phyloP scores from a whole-genome alignment of 2,329 filamentous ascomycete species.

The Exophiala sp. region DNA sequence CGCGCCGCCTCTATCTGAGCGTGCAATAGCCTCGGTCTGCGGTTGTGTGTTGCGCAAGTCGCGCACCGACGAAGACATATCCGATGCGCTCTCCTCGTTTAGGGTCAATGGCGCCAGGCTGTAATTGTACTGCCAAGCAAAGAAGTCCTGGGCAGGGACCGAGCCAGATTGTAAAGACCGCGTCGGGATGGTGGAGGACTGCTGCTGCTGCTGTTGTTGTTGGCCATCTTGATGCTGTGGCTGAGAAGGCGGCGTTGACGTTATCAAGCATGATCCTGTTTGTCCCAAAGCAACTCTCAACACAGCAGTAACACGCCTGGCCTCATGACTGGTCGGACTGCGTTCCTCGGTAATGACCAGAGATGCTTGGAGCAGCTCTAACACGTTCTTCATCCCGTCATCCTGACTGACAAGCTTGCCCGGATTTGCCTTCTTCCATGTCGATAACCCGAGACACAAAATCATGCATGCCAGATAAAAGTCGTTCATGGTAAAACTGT shows the following conservation, averaged over 20 bases:
- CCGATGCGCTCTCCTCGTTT: too few relatives aligned
- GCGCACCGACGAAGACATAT: too few relatives aligned
- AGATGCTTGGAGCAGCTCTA: constrained; percentile 16
- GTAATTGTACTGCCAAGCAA: too few relatives aligned
- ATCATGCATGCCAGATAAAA: constrained; percentile 58
- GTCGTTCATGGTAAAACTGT: constrained; percentile 54
- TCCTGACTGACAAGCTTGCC: constrained; percentile 19
- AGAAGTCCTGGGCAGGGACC: too few relatives aligned
- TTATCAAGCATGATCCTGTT: not conserved
- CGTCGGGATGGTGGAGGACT: not conserved
- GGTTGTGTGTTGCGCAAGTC: too few relatives aligned
- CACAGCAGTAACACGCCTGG: constrained; percentile 24
- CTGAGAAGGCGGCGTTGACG: not conserved
- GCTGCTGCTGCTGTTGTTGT: not conserved
- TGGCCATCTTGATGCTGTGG: not conserved
- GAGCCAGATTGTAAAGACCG: not conserved
- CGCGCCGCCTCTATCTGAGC: too few relatives aligned
- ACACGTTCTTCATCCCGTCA: constrained; percentile 16
- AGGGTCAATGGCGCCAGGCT: too few relatives aligned
- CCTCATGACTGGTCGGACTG: constrained; percentile 22
- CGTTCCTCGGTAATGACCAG: constrained; percentile 26
- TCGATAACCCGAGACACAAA: constrained; percentile 44
- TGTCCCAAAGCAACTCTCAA: constrained; percentile 15
- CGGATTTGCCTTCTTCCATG: constrained; percentile 20
- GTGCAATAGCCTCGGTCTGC: too few relatives aligned